Base-by-base conservation (phyloP, 805 yeast genomes). In the Saturnispora besseyi region DNA sequence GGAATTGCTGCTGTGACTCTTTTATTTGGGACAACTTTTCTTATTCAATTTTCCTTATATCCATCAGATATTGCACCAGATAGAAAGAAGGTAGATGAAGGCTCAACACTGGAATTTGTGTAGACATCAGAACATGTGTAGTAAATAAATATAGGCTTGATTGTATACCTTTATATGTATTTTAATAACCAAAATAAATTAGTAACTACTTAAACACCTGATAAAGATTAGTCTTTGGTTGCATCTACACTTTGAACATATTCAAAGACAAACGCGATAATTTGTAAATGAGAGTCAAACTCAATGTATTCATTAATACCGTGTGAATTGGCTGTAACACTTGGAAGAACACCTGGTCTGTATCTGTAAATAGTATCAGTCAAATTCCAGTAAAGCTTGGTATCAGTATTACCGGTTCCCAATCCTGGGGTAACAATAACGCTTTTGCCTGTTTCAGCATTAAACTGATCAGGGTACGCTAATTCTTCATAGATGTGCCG, bases 331-430 rank as follows among this genome's bases (percentile, higher is more conserved):
- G 63, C 64, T 41, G 67, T 70, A 28, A 67, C 62, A 32, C 69
- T 68, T 15, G 68, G 67, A 22, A 62, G 55, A 21, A 67, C 63
- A 32, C 74, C 76, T 7, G 86, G 83, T 34, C 72, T 68, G 61
- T 73, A 81, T 53, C 89, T 72, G 67, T 71, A 84, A 49, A 84
- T 80, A 58, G 81, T 72, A 30, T 69, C 62, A 2, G 84, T 76
- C 57, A 84, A 67, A 44, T 66, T 61, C 87, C 87, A 81, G 65
- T 80, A 84, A 57, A 74, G 69, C 50, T 70, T 67, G 3, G 88
- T 82, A 59, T 84, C 90, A 5, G 89, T 83, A 62, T 82, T 82
- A 11, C 83, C 89, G 2, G 85, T 72, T 72, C 79, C 76, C 38
- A 83, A 62, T 32, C 77, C 71, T 1, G 88, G 87, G 1, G 84